Evolutionary conservation across 345 rosid species (phyloP), one percentile per base, ranked within the genome.

Genomic region (Acer saccharum): DNA sequence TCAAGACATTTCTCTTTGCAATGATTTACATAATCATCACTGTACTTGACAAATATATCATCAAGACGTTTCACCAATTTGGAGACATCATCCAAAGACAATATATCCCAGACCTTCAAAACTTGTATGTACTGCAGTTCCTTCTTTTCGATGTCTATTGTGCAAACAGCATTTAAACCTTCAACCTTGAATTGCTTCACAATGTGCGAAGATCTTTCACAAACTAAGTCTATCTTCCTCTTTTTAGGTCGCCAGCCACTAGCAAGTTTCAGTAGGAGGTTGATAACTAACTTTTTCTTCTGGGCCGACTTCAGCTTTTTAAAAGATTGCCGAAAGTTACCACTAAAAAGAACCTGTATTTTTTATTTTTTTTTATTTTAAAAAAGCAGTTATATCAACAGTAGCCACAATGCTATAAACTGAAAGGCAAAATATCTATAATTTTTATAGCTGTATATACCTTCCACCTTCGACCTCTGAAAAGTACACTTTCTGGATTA

Each of bases 171-270:
- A 63, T 86, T 84, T 8, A 76, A 61, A 62, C 72, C 67, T 65
- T 81, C 90, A 54, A 72, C 87, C 81, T 86, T 87, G 7, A 76
- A 85, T 52, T 86, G 79, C 74, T 88, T 90, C 66, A 87, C 78
- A 68, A 84, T 72, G 66, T 80, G 85, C 32, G 68, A 75, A 46
- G 89, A 86, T 43, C 66, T 79, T 41, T 67, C 80, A 73, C 83
- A 88, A 50, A 62, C 8, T 12, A 62, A 6, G 44, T 89, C 87
- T 39, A 81, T 78, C 35, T 80, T 80, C 39, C 71, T 73, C 48
- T 39, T 83, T 84, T 81, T 85, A 1, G 91, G 91, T 25, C 90
- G 83, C 91, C 90, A 87, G 50, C 93, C 93, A 23, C 79, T 60
- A 1, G 91, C 77, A 60, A 90, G 86, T 73, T 54, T 80, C 58